Evolutionary conservation across 1,284 basidiomycete genomes (phyloP), one percentile per base, ranked within the genome.

Genomic region (Ustilago cynodontis): DNA sequence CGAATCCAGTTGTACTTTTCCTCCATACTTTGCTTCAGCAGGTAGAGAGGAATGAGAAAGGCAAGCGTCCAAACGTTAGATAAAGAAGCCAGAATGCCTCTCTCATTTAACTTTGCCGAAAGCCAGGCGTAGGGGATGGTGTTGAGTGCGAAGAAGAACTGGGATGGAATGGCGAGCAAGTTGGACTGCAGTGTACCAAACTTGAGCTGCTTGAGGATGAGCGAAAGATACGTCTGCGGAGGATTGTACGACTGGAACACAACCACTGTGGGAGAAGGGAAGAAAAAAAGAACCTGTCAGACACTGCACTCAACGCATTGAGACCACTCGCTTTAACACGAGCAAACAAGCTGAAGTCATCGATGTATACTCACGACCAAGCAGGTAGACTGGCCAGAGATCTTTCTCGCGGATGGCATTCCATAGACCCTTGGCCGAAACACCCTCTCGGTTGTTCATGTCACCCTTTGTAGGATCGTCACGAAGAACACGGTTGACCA

Each of bases 401-500:
- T 91, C 89, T 78, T 90, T 92, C 80, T 93, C 91, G 43, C 87
- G 88, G 3, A 92, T 63, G 2, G 90, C 89, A 20, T 82, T 11
- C 59, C 43, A 60, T 2, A 78, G 28, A 24, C 47, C 64, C 7
- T 28, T 26, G 20, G 59, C 28, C 14, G 57, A 53, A 11, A 79
- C 45, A 0, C 90, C 90, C 84, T 93, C 89, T 26, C 92, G 90
- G 73, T 93, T 93, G 86, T 93, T 91, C 92, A 93, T 93, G 71
- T 66, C 88, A 86, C 41, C 87, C 89, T 88, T 93, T 91, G 83
- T 82, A 0, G 86, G 92, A 74, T 93, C 92, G 80, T 92, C 92
- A 3, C 92, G 88, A 5, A 93, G 87, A n/a, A 92, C 88, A 20
- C 90, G 88, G 62, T 87, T 88, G 11, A 90, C 89, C 1, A 89